These are phyloP conservation scores for Populus pruinosa DNA, from an alignment of 345 rosid species.

Conservation along the genomic window DNA sequence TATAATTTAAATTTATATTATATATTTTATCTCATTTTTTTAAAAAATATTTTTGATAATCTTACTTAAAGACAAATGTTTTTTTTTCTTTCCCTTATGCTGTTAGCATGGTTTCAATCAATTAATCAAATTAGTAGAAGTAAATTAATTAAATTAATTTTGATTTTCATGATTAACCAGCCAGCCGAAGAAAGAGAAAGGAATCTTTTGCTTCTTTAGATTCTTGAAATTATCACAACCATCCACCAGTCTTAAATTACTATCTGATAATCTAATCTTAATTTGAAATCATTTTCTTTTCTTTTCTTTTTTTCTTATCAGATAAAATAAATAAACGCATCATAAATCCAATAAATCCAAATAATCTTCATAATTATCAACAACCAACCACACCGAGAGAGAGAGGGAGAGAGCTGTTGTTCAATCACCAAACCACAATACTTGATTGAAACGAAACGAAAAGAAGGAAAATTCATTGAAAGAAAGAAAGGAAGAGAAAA, in stretches of 20 bases:
- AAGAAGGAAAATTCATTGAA: not conserved
- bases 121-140: not conserved
- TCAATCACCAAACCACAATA: not conserved
- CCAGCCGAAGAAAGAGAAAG: not conserved
- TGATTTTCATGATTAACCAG: not conserved
- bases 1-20: no score
- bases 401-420: not conserved
- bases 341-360: not conserved
- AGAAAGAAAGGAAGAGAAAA: not conserved
- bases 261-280: no score
- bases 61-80: no score
- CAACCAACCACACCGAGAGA: not conserved
- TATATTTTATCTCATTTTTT: no score
- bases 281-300: no score
- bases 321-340: not conserved
- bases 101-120: no score
- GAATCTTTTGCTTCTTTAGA: not conserved
- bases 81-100: no score
- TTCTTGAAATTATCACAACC: not conserved
- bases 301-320: no score
- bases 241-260: not conserved
- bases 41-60: no score
- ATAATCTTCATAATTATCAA: not conserved
- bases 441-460: not conserved
- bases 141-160: no score